Evolutionary conservation across 1,284 basidiomycete genomes (phyloP), one percentile per base, ranked within the genome.

Genomic region (Ganoderma sp.): DNA sequence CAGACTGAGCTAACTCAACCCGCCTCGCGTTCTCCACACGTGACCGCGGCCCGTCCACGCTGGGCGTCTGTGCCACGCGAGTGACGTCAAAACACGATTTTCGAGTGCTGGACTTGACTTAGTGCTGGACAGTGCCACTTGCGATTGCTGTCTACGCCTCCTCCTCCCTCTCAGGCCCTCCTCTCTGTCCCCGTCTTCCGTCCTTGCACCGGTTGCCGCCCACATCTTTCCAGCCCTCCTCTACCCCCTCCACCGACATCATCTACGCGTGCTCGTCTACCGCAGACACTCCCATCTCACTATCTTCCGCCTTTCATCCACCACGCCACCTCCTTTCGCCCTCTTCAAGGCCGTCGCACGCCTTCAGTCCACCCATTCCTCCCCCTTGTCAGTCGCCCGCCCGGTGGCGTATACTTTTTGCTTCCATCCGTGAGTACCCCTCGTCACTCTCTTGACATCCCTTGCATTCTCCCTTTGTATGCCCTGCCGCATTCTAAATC

Each of bases 341-440:
- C 56, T 39, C 32, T 58, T n/a, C 56, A 58, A n/a, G n/a, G n/a
- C 56, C 19, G 37, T 19, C 28, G 4, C 56, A 34, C 56, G 34
- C 32, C n/a, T n/a, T 9, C 34, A 28, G 25, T 28, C 25, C 1
- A 28, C 25, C 25, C 25, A 28, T 28, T 28, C 25, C 25, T 28
- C 25, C 25, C 25, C 25, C 25, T 28, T 28, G 25, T 28, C 25
- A 57, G 22, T 54, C 52, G 3, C 25, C 28, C 12, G 25, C 52
- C 14, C 34, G 14, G 56, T 57, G 56, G 34, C 56, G 56, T 32
- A 57, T 14, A n/a, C 32, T n/a, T 34, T 57, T 34, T 17, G 34
- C 56, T 57, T 57, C 56, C 37, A 57, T 37, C 37, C 56, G 56
- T 57, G 56, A 57, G 56, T 57, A 6, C 14, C 52, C 32, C 56